Evolutionary conservation across 2,329 filamentous ascomycete species (phyloP), one percentile per base, ranked within the genome.

Genomic region (Microdochium trichocladiopsis): DNA sequence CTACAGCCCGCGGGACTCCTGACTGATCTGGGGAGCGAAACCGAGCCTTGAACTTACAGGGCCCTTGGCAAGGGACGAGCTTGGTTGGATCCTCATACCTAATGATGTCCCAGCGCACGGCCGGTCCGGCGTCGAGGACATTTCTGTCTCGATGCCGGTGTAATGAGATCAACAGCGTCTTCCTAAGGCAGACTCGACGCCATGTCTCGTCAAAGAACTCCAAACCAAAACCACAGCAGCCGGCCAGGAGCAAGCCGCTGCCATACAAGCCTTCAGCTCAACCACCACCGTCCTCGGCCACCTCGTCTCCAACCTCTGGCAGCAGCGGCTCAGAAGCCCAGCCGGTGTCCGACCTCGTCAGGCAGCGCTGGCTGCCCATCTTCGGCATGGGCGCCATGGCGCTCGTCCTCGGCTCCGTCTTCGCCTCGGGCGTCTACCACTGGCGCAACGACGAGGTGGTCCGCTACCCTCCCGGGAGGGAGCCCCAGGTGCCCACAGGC

Each of bases 321-420:
- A 23, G n/a, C 23, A 18, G 16, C 23, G 16, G 11, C 47, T 25
- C 23, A n/a, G 23, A 48, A 18, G 49, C 47, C 18, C 50, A 59
- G 51, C 12, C 61, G 10, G 54, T 65, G 2, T 50, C 53, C 24
- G 48, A 67, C 22, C 63, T 71, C 8, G 54, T 69, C 21, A 60
- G 69, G 58, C 66, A 67, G 59, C 64, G 67, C 57, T 63, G 69
- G 69, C 56, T 75, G 64, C 71, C 72, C 10, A 69, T 80, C 25
- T 69, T 75, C 53, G 75, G 75, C 49, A 70, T 72, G 53, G 72
- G 74, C 52, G 62, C 75, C 56, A 61, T 69, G n/a, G 71, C 74
- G 11, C 66, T 72, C 16, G 68, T 70, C 47, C 62, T 79, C n/a
- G 73, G 75, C 55, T 70, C 72, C 61, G 79, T 78, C 66, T 65